Conservation (phyloP, 768 basidiomycete species). For the Amanita rubescens region DNA sequence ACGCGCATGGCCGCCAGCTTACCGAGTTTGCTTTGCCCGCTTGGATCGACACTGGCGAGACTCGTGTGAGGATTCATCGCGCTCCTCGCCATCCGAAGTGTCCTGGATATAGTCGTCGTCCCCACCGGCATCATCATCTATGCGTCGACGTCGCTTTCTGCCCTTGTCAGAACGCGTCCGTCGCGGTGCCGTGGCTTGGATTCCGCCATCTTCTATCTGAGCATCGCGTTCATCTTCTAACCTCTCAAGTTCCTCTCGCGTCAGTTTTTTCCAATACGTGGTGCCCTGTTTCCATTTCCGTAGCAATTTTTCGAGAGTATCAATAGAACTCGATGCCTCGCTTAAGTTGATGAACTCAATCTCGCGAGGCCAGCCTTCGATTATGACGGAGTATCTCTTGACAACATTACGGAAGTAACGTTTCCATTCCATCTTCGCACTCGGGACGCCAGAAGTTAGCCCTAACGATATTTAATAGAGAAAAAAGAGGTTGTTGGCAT, state of each 20-base stretch:
- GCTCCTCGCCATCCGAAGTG: no score
- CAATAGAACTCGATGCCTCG: neutral
- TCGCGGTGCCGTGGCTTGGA: neutral
- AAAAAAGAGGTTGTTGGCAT: no score
- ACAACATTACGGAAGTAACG: neutral
- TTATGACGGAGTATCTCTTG: neutral
- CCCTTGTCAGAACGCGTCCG: neutral
- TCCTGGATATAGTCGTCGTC: no score
- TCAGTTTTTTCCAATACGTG: neutral
- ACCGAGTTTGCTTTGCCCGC: no score
- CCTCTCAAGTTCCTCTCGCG: neutral
- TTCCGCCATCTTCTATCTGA: neutral
- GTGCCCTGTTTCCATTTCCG: neutral
- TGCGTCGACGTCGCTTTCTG: no score
- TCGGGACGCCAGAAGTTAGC: neutral
- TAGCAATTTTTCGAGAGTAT: neutral
- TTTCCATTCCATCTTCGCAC: no score
- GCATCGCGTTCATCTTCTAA: neutral
- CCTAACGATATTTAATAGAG: neutral
- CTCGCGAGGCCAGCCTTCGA: neutral
- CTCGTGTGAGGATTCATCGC: no score
- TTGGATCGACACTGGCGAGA: no score
- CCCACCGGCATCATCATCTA: no score
- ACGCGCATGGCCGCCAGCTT: no score
- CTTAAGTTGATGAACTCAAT: neutral